Evolutionary conservation across 352 stramenopile species (phyloP).

Genomic region (Globisporangium echinulatum): DNA sequence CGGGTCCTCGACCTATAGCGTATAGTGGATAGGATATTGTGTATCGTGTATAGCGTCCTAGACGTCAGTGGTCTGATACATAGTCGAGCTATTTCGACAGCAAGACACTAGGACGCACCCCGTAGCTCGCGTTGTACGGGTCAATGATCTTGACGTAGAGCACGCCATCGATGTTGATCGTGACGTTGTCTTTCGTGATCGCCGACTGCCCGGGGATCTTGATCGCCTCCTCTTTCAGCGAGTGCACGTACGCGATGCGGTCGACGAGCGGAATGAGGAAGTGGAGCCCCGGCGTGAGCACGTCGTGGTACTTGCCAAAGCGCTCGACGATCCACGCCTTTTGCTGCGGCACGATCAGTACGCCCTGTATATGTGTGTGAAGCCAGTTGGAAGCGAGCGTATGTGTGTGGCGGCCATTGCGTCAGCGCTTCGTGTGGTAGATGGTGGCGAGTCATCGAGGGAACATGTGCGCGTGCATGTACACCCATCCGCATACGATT

Average conservation of each 20-base stretch:
- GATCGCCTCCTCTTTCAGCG: constrained; percentile 89
- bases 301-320: constrained; percentile 88
- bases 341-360: constrained; percentile 86
- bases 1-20: constrained; percentile 55
- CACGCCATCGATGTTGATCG: constrained; percentile 89
- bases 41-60: background rate
- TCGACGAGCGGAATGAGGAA: constrained; percentile 89
- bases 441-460: no score
- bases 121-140: constrained; percentile 86
- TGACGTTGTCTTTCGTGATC: constrained; percentile 91
- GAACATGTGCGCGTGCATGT: background rate
- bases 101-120: constrained; percentile 13
- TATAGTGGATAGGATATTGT: background rate
- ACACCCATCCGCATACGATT: background rate
- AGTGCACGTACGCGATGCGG: constrained; percentile 89
- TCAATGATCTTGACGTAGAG: constrained; percentile 90
- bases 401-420: no score
- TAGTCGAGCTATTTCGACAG: background rate
- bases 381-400: no score
- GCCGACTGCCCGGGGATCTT: constrained; percentile 87
- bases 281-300: constrained; percentile 81
- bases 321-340: constrained; percentile 88
- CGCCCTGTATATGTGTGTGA: constrained; percentile 30
- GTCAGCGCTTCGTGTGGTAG: no score
- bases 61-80: background rate